Percentiles rank a stretch among this genome's conserved stretches.
Conservation (phyloP, 441 rosid species). For the Hura crepitans region DNA sequence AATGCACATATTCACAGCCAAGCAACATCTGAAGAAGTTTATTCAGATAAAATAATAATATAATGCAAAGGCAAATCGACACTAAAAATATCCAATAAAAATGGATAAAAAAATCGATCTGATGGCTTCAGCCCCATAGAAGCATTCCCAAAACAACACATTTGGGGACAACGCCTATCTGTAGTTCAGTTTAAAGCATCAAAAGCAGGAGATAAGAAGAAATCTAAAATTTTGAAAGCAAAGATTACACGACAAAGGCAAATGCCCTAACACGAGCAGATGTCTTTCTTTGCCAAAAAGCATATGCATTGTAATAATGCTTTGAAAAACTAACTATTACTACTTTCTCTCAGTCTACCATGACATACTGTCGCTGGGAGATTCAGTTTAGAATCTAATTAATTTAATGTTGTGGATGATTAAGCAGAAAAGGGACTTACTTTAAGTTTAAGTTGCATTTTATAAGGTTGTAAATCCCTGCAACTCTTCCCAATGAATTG, state of each 20-base stretch:
- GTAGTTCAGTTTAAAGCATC: conserved; percentile 19
- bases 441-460: conserved; percentile 27
- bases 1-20: conserved; percentile 7
- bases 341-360: conserved; percentile 31
- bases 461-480: conserved; percentile 29
- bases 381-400: conserved; percentile 32
- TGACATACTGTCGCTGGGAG: conserved; percentile 27
- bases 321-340: conserved; percentile 28
- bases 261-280: conserved; percentile 21
- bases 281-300: conserved; percentile 11
- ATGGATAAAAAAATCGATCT: conserved; percentile 14
- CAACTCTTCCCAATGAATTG: conserved; percentile 32
- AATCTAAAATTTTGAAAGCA: conserved; percentile 20
- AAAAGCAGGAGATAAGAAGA: conserved; percentile 29
- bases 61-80: no score
- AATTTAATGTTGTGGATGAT: conserved; percentile 29
- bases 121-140: conserved; percentile 20
- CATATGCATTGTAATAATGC: conserved; percentile 29
- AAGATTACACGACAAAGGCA: conserved; percentile 7
- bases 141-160: conserved; percentile 23
- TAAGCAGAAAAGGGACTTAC: conserved; percentile 32
- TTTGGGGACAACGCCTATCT: conserved; percentile 30
- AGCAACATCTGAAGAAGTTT: conserved; percentile 14
- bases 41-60: conserved; percentile 17
- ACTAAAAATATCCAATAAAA: conserved; percentile 27